phyloP scores from a whole-genome alignment of 2,329 filamentous ascomycete genomes.

The Penicillium corylophilum region DNA sequence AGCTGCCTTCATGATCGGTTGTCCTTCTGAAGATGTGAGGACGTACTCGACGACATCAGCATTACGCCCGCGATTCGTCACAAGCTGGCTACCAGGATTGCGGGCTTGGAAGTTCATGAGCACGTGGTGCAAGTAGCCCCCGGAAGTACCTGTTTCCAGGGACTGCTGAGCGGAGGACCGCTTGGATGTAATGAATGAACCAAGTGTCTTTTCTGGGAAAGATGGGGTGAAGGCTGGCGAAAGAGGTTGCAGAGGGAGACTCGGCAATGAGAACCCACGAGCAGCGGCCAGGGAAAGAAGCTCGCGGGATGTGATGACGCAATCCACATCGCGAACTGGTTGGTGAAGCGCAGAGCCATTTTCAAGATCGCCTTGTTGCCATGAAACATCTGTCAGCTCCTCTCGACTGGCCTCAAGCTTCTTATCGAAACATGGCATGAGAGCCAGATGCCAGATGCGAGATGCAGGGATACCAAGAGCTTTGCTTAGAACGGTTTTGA shows the following conservation, averaged over 20 bases:
- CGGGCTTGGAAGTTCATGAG: conserved; percentile 70
- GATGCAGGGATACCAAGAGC: conserved; percentile 69
- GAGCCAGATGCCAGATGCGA: conserved; percentile 87
- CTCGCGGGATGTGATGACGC: conserved; percentile 95
- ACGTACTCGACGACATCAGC: conserved; percentile 86
- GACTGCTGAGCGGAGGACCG: conserved; percentile 40
- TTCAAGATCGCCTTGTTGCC: conserved; percentile 48
- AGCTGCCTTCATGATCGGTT: conserved; percentile 72
- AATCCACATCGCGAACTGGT: conserved; percentile 83
- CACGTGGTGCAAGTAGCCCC: conserved; percentile 84
- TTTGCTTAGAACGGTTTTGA: conserved; percentile 81
- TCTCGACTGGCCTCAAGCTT: conserved; percentile 93
- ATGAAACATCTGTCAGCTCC: conserved; percentile 80
- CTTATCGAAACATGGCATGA: conserved; percentile 99
- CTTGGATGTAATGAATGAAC: conserved; percentile 72
- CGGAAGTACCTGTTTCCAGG: conserved; percentile 71
- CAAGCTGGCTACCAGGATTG: conserved; percentile 70
- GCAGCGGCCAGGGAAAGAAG: conserved; percentile 84
- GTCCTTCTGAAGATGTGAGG: conserved; percentile 57
- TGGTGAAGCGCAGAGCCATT: conserved; percentile 35
- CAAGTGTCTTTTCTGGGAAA: conserved; percentile 72
- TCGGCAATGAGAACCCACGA: conserved; percentile 73
- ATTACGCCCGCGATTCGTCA: conserved; percentile 75
- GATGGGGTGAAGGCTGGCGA: conserved; percentile 46
- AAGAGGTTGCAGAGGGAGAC: conserved; percentile 61